Evolutionary conservation across 129 eudicot species (phyloP).

Genomic region (Lactuca saligna): DNA sequence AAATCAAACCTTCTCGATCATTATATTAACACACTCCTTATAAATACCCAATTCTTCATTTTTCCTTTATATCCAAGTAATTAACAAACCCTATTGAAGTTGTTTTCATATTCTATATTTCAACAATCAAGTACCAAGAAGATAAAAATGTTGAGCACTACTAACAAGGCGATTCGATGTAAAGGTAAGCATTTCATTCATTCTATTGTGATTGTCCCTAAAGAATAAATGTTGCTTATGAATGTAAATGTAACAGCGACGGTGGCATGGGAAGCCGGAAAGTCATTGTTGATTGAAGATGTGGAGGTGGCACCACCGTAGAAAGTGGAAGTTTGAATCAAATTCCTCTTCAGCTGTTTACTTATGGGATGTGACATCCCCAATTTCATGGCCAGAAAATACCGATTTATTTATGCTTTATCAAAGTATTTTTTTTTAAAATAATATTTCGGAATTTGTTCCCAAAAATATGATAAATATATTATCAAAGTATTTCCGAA

Average conservation of each 20-base stretch:
- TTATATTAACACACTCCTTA: background rate
- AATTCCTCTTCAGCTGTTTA: slow-evolving; percentile 72
- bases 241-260: slow-evolving; percentile 45
- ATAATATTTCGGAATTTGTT: too few relatives aligned
- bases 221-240: background rate
- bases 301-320: slow-evolving; percentile 88
- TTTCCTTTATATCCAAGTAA: slow-evolving; percentile 4
- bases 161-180: slow-evolving; percentile 56
- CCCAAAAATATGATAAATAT: too few relatives aligned
- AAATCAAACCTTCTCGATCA: background rate
- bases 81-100: background rate
- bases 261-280: slow-evolving; percentile 88
- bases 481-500: too few relatives aligned
- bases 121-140: slow-evolving; percentile 9
- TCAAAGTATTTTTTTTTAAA: too few relatives aligned
- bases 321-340: slow-evolving; percentile 70
- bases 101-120: slow-evolving; percentile 7
- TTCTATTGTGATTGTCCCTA: background rate
- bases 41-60: slow-evolving; percentile 10
- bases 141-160: slow-evolving; percentile 36
- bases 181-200: slow-evolving; percentile 37
- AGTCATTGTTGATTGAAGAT: slow-evolving; percentile 72
- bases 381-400: too few relatives aligned
- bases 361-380: slow-evolving; percentile 70
- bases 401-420: too few relatives aligned